Evolutionary conservation across 164 flowering plant genomes (phyloP), one percentile per base, ranked within the genome.

Genomic region (Vitis labrusca): DNA sequence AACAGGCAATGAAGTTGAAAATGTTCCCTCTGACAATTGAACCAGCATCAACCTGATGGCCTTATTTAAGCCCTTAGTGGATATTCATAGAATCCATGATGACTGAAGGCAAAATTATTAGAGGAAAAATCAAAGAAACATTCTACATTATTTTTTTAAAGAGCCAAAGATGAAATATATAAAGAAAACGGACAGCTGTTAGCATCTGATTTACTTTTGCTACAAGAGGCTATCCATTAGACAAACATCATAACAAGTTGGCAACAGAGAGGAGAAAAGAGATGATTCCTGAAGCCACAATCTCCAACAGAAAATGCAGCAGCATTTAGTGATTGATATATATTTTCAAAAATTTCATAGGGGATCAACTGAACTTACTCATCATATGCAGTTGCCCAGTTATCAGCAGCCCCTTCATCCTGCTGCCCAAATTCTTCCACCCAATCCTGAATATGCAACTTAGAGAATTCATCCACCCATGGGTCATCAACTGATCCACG

Each of bases 391-490:
- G 73, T 74, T 29, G 93, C 92, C 99, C 98, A 95, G 69, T 77
- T 79, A 76, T 92, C 97, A 70, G 90, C 76, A 52, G 73, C 71
- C 63, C 94, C 92, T 66, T 85, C 88, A 49, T 75, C 83, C 77
- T 91, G 93, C 56, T 76, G 83, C 72, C 78, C 91, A 78, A 88
- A 95, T 77, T 95, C 99, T 27, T 93, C 97, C 4, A 64, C 93
- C 97, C 97, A 93, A 70, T 93, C 99, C 68, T 85, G 66, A 59
- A 95, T 82, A 76, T 90, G 72, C 81, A 93, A 80, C 84, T 91
- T 91, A 32, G 99, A 91, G 76, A 95, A 93, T 74, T 93, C 97
- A 83, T 85, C 68, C 19, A 90, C 93, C 99, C 98, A 95, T 73
- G 86, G 85, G 70, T 92, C 91, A 68, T 88, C 89, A 57, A 62